Conservation (phyloP, 106 monocot genomes). For the Vanilla planifolia region DNA sequence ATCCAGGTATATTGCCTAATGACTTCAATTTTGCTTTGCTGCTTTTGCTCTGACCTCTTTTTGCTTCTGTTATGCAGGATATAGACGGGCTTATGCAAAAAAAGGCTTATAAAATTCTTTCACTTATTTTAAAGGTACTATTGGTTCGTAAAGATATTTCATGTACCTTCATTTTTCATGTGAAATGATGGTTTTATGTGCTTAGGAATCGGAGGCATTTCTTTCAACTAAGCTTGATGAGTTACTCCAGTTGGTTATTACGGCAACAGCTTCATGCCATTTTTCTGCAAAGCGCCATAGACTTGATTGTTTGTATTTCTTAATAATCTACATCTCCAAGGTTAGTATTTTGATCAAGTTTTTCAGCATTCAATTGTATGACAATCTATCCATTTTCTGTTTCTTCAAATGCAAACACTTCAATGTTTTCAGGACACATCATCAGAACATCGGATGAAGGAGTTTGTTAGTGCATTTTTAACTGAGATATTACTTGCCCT, state of each 20-base stretch:
- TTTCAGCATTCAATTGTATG: background rate
- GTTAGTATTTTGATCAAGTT: constrained; percentile 19
- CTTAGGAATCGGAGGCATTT: constrained; percentile 57
- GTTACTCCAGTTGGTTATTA: constrained; percentile 53
- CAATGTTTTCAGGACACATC: constrained; percentile 6
- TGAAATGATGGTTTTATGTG: background rate
- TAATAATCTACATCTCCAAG: constrained; percentile 70
- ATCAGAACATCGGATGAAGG: constrained; percentile 49
- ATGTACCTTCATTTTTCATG: background rate
- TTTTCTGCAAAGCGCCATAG: constrained; percentile 83
- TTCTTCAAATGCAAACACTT: constrained; percentile 42
- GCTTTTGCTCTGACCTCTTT: constrained; percentile 1
- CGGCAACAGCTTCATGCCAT: constrained; percentile 52
- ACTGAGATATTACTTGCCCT: constrained; percentile 91
- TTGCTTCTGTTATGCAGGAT: constrained; percentile 35
- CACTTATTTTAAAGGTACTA: constrained; percentile 72
- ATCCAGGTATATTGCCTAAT: constrained; percentile 52
- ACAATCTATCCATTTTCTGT: background rate
- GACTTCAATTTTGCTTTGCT: constrained; percentile 3
- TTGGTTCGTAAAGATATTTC: background rate
- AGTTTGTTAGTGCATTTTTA: constrained; percentile 70
- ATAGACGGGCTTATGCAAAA: constrained; percentile 76
- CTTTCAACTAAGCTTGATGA: constrained; percentile 52
- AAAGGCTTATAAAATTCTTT: constrained; percentile 90
- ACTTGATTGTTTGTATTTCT: constrained; percentile 68